Evolutionary conservation across 306 rosid species (phyloP), one percentile per base, ranked within the genome.

Genomic region (Lathyrus sativus): DNA sequence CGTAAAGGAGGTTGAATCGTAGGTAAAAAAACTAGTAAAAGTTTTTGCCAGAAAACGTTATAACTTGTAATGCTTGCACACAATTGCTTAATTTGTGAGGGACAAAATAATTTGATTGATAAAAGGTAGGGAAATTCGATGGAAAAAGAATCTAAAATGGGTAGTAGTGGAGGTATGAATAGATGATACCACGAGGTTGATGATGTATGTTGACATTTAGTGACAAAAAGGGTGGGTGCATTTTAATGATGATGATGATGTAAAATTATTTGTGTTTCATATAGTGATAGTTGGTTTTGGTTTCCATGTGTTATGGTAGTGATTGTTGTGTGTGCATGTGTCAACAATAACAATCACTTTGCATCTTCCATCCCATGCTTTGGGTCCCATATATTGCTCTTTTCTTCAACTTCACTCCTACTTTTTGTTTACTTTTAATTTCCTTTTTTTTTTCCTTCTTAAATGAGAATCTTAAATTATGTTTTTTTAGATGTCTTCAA

Each of bases 191-290:
- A 64, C 56, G 53, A 70, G 71, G 31, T 59, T 41, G 70, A 70
- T 82, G 84, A 73, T 82, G 85, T 76, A 80, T 84, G 82, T 86
- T 88, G 84, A 86, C 85, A 78, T 75, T 75, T 73, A 53, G 83
- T 70, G 79, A 87, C 85, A 87, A 87, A 87, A 75, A 77, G 62
- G 54, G 79, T 63, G 81, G 78, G 75, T 64, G 80, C 77, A 64
- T 76, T 75, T 73, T 78, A 75, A 88, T 35, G 9, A 35, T 87
- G 45, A 88, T 88, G 82, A 76, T 87, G 50, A 88, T 88, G 84
- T 65, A 74, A 72, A 72, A 76, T 82, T 74, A 81, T 82, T 80
- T 85, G 80, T 85, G 81, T 65, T 81, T 59, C 86, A 65, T 74
- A 80, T 75, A 80, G 93, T 87, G 85, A 81, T 76, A 65, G 9